phyloP scores from a whole-genome alignment of 352 stramenopile genomes.

The Phytophthora ramorum region DNA sequence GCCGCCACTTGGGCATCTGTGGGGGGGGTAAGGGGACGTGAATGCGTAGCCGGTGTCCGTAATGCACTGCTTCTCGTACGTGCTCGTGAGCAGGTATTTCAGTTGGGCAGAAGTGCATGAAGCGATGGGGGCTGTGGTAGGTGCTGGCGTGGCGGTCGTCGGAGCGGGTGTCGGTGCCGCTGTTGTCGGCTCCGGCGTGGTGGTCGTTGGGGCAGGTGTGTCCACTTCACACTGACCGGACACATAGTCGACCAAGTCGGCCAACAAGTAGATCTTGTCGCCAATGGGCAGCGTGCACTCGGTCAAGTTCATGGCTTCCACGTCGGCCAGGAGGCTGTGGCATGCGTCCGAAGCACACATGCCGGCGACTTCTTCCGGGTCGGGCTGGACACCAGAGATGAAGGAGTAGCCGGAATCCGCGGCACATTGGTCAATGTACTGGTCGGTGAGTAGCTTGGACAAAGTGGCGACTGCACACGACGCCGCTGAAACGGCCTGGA shows the following conservation, averaged over 20 bases:
- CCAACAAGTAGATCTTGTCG: constrained; percentile 30
- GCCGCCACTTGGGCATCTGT: constrained; percentile 16
- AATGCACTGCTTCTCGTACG: constrained; percentile 28
- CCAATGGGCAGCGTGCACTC: constrained; percentile 44
- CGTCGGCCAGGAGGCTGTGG: constrained; percentile 26
- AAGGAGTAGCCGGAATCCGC: constrained; percentile 39
- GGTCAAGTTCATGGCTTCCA: constrained; percentile 21
- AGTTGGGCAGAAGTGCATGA: constrained; percentile 29
- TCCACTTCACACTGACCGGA: constrained; percentile 21
- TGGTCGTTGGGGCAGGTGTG: constrained; percentile 12
- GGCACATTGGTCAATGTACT: constrained; percentile 34
- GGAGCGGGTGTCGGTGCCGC: constrained; percentile 5
- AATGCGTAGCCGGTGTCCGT: constrained; percentile 33
- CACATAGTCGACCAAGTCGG: constrained; percentile 38
- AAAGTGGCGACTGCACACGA: constrained; percentile 25
- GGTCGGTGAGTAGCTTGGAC: constrained; percentile 24
- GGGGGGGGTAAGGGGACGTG: constrained; percentile 17
- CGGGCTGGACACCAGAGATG: constrained; percentile 23
- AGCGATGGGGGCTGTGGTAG: constrained; percentile 14
- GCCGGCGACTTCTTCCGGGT: constrained; percentile 8
- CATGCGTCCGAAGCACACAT: constrained; percentile 37
- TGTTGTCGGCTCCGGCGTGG: constrained; percentile 14
- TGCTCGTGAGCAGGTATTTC: constrained; percentile 25
- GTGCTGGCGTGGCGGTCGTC: constrained; percentile 20
- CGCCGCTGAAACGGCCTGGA: constrained; percentile 1